Percentiles rank a stretch among this genome's conserved stretches.
Evolutionary conservation across 805 yeast species (phyloP).

Genomic region (Wickerhamiella azymoides): DNA sequence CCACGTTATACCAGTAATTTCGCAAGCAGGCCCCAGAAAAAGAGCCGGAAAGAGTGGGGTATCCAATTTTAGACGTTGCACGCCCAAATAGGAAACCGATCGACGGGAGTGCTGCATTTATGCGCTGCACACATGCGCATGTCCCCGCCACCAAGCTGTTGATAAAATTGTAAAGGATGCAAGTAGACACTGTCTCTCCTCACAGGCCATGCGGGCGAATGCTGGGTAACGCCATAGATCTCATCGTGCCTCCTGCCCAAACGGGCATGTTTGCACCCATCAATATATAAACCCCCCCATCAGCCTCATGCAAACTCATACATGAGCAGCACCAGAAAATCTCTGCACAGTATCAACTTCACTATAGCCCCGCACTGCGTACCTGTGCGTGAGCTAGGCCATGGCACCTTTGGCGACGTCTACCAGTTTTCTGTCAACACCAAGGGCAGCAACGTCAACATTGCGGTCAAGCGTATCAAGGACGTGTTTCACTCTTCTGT

Average conservation of each 20-base stretch:
- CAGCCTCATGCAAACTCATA: neutral
- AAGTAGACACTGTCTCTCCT: too few relatives aligned
- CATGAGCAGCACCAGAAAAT: conserved; percentile 4
- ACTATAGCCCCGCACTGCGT: conserved; percentile 6
- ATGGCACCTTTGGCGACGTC: conserved; percentile 21
- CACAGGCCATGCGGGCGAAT: too few relatives aligned
- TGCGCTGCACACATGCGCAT: neutral
- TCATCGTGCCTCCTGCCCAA: neutral
- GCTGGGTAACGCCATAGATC: neutral
- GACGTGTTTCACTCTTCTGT: conserved; percentile 54
- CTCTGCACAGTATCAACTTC: conserved; percentile 5
- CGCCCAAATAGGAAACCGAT: neutral
- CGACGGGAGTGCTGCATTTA: too few relatives aligned
- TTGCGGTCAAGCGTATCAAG: conserved; percentile 75
- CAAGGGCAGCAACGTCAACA: conserved; percentile 13
- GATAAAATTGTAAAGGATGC: too few relatives aligned
- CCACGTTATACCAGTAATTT: too few relatives aligned
- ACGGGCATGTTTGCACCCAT: neutral
- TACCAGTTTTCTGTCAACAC: conserved; percentile 11
- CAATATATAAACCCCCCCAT: neutral
- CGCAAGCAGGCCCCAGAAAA: too few relatives aligned
- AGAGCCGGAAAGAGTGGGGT: too few relatives aligned
- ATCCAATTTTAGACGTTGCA: neutral
- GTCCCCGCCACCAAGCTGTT: too few relatives aligned
- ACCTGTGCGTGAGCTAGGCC: conserved; percentile 15